These are phyloP conservation scores for Spizellomyces sp. DNA, from an alignment of 192 early-diverging fungal species.

Conservation along the genomic window DNA sequence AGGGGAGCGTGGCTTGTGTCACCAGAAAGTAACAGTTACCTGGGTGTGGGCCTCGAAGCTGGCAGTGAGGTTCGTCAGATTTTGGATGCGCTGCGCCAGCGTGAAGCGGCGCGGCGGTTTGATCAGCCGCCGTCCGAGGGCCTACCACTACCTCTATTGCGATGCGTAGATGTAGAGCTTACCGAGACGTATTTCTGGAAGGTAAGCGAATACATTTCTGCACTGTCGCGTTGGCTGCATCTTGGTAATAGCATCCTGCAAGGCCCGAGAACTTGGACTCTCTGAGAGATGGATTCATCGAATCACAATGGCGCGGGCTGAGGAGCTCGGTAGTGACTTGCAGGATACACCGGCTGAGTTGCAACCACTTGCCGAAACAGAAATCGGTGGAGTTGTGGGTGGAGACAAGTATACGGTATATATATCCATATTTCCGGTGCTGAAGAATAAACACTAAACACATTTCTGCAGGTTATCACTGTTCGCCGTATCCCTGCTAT, in stretches of 20 bases:
- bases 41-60: slow-evolving; percentile 28
- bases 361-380: slow-evolving; percentile 7
- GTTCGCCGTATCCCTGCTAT: slow-evolving; percentile 34
- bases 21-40: slow-evolving; percentile 29
- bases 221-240: neutral
- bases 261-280: slow-evolving; percentile 33
- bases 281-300: slow-evolving; percentile 38
- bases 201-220: slow-evolving; percentile 12
- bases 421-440: neutral
- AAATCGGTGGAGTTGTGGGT: slow-evolving; percentile 31
- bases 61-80: slow-evolving; percentile 25
- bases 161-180: slow-evolving; percentile 34
- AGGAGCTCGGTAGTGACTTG: slow-evolving; percentile 21
- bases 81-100: slow-evolving; percentile 15
- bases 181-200: slow-evolving; percentile 41
- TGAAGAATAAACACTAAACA: neutral
- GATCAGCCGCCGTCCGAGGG: slow-evolving; percentile 17
- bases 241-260: neutral
- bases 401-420: slow-evolving; percentile 38
- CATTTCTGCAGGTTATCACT: slow-evolving; percentile 28
- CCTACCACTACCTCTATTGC: slow-evolving; percentile 23
- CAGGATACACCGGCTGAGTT: slow-evolving; percentile 19
- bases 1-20: slow-evolving; percentile 32
- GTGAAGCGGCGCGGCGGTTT: slow-evolving; percentile 6
- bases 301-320: slow-evolving; percentile 32